These are phyloP conservation scores for Fusarium metavorans DNA, from an alignment of 2,329 filamentous ascomycete genomes.

Conservation along the genomic window DNA sequence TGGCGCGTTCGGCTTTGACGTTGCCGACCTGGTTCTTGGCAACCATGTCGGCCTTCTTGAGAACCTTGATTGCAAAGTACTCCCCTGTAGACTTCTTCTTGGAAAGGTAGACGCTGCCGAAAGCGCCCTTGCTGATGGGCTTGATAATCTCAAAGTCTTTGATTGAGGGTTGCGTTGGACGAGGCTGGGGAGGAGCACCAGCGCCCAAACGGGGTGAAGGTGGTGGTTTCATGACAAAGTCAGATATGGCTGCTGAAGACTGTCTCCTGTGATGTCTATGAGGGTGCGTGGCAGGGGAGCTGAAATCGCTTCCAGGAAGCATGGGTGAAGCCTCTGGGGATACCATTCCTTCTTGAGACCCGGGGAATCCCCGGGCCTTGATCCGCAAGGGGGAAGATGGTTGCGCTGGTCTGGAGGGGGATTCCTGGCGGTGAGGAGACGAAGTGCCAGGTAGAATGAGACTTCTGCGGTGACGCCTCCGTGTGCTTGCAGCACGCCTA, in stretches of 20 bases:
- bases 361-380: constrained; percentile 77
- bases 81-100: constrained; percentile 99
- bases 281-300: constrained; percentile 75
- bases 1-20: constrained; percentile 97
- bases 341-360: constrained; percentile 72
- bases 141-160: constrained; percentile 99
- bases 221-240: constrained; percentile 73
- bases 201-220: constrained; percentile 85
- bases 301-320: constrained; percentile 84
- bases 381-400: constrained; percentile 90
- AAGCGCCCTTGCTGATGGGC: constrained; percentile 98
- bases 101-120: constrained; percentile 96
- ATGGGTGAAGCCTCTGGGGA: constrained; percentile 94
- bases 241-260: constrained; percentile 89
- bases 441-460: constrained; percentile 83
- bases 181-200: constrained; percentile 83
- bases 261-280: constrained; percentile 83
- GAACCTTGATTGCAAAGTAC: constrained; percentile 97
- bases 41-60: constrained; percentile 99
- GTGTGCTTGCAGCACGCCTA: constrained; percentile 79
- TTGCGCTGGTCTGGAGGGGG: constrained; percentile 81
- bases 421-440: constrained; percentile 88
- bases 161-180: constrained; percentile 93
- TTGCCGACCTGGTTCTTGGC: constrained; percentile 99
- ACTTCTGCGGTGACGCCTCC: constrained; percentile 88